Evolutionary conservation across 179 eudicot species (phyloP), one percentile per base, ranked within the genome.

Genomic region (Heliamphora pulchella): DNA sequence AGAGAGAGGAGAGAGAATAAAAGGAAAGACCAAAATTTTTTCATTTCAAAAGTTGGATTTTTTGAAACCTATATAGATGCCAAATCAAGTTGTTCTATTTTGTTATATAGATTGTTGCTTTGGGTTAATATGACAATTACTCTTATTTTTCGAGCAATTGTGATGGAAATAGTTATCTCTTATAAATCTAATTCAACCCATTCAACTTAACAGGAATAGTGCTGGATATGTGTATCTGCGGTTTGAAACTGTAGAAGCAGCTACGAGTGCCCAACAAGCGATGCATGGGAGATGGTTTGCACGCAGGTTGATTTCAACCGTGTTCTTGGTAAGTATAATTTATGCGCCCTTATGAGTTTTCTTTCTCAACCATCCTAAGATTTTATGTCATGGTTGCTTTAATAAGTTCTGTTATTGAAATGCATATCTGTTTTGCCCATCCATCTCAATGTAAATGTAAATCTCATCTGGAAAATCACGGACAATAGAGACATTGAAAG

Each of bases 221-320:
- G 91, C 94, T 75, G 97, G 96, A 64, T 91, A 93, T 82, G 96
- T 93, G 55, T 93, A 93, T 85, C 78, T 93, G 77, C 89, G 94
- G 63, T 93, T 90, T 72, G 90, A 88, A 20, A 89, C 79, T 80
- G 88, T 83, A 79, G 97, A 89, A 82, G 94, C 82, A 74, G 95
- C 97, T 15, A 46, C 88, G 80, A 85, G 85, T n/a, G 97, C 97
- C 78, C 97, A 93, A 82, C 84, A 80, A 71, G 91, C 89, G 64
- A 90, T 93, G 97, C 97, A 93, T 79, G 79, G 86, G 87, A 86
- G 97, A 84, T 93, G 97, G 97, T 93, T 93, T 80, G 97, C 97
- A 64, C 91, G 94, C 39, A 91, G 91, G 87, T 83, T 85, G 81
- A 93, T 93, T 47, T 86, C 96, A 15, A 96, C 97, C 7, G 71